Base-by-base conservation (phyloP, 2,329 filamentous ascomycete genomes). In the Fusarium equiseti region DNA sequence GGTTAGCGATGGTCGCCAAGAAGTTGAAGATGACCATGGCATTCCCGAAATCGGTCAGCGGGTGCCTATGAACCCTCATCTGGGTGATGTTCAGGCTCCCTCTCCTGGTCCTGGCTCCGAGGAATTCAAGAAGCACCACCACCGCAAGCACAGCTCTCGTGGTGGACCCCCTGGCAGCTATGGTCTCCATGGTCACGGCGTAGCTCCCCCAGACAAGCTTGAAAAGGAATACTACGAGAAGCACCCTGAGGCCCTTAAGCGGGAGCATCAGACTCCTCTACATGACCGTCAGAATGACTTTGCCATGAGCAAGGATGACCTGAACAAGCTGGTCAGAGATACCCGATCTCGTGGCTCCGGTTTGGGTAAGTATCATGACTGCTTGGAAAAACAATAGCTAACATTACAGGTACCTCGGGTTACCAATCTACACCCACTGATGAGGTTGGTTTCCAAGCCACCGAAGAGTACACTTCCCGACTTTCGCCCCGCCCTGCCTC, bases 81-180 rank as follows among this genome's bases (percentile, higher is more conserved):
- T 96, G 45, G 96, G 96, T 67, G 95, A 98, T 78, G 96, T 98
- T 12, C 96, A 99, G 82, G 96, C 96, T 16, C 96, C 96, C 4
- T 96, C 95, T 4, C 94, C 95, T 2, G 88, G 90, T 4, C 91
- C 90, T 11, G 79, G 80, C 46, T 74, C 81, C 7, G 78, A 81
- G 6, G 80, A 79, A 51, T 71, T 73, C 58, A 84, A 85, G 66
- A 86, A 84, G 71, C 81, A 89, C 66, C 92, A 95, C 77, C 83
- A 86, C 56, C 90, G 94, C 68, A 93, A 89, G 81, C 89, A 88
- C 65, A 97, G 93, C 79, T 92, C 91, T 38, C 84, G 89, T 40
- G 87, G 89, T 27, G 80, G 88, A 11, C 95, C 95, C 1, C 92
- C 94, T 6, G 95, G 94, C 62, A 97, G 94, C 83, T 98, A 98